Evolutionary conservation across 345 rosid genomes (phyloP).

Genomic region (Brassica juncea): DNA sequence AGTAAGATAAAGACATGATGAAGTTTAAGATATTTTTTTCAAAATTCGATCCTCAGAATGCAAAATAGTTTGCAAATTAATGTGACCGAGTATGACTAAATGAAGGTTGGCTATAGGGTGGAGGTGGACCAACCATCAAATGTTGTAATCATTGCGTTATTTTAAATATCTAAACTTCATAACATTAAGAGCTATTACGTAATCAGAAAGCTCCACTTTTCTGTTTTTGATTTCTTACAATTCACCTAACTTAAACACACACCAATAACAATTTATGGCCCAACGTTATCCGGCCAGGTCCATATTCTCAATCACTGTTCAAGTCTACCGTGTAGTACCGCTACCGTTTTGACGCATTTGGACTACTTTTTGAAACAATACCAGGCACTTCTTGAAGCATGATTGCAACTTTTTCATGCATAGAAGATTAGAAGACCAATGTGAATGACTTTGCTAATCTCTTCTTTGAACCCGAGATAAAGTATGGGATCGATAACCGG

Average conservation of each 20-base stretch:
- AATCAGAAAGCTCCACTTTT: conserved; percentile 27
- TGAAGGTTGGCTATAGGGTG: conserved; percentile 10
- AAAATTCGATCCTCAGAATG: background rate
- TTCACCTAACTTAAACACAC: conserved; percentile 10
- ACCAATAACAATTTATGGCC: background rate
- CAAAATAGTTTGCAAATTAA: background rate
- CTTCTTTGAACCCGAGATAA: conserved; percentile 50
- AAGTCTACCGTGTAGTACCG: conserved; percentile 60
- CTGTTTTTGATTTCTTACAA: conserved; percentile 23
- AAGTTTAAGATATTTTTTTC: background rate
- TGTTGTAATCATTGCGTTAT: conserved; percentile 3
- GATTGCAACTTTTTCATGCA: conserved; percentile 82
- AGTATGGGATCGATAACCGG: conserved; percentile 65
- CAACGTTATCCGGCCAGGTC: background rate
- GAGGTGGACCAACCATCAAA: conserved; percentile 21
- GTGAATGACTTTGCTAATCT: conserved; percentile 61
- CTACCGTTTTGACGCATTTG: conserved; percentile 38
- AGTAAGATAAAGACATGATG: background rate
- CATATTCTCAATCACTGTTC: conserved; percentile 33
- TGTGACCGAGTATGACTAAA: background rate
- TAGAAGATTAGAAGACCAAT: conserved; percentile 65
- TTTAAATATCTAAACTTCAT: background rate
- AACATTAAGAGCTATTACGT: conserved; percentile 19
- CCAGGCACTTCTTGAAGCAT: conserved; percentile 63
- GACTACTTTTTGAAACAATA: conserved; percentile 29